A percentile compares a stretch with the other conserved stretches of the same genome.
Evolutionary conservation across 73 alveolate genomes (phyloP).

Genomic region (Paramecium sonneborni): DNA sequence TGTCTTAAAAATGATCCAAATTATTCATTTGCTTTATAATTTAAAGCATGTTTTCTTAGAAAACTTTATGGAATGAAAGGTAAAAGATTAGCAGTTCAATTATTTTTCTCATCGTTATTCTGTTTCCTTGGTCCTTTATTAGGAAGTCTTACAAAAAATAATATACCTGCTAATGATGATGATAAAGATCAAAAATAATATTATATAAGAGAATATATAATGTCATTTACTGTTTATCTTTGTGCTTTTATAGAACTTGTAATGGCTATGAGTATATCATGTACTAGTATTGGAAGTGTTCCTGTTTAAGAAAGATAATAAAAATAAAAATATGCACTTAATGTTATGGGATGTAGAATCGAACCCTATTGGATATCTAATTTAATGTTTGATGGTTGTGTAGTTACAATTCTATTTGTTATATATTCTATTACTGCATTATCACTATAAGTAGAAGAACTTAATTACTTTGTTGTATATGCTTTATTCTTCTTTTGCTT

Average conservation of each 20-base stretch:
- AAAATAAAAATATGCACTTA: constrained; percentile 59
- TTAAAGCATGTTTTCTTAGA: constrained; percentile 11
- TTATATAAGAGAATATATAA: not conserved
- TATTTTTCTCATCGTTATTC: not conserved
- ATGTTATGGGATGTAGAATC: constrained; percentile 69
- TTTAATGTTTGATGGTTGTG: constrained; percentile 37
- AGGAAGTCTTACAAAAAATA: not conserved
- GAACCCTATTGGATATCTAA: constrained; percentile 64
- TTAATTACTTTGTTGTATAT: not conserved
- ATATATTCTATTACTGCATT: not conserved
- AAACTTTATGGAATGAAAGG: not conserved
- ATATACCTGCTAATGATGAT: not conserved
- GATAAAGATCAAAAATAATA: not conserved
- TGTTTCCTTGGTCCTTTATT: constrained; percentile 3
- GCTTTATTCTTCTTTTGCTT: not conserved
- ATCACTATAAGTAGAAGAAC: not conserved
- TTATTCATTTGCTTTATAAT: not conserved
- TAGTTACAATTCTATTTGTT: not conserved
- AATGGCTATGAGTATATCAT: not conserved
- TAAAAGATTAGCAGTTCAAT: not conserved
- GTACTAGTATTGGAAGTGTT: not conserved
- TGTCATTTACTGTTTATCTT: not conserved
- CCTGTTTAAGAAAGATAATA: constrained; percentile 53
- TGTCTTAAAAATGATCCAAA: not conserved
- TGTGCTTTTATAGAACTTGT: not conserved